Percentiles rank a stretch among this genome's conserved stretches.
These are phyloP conservation scores for Arthroderma uncinatum DNA, from an alignment of 2,329 filamentous ascomycete species.

Conservation along the genomic window DNA sequence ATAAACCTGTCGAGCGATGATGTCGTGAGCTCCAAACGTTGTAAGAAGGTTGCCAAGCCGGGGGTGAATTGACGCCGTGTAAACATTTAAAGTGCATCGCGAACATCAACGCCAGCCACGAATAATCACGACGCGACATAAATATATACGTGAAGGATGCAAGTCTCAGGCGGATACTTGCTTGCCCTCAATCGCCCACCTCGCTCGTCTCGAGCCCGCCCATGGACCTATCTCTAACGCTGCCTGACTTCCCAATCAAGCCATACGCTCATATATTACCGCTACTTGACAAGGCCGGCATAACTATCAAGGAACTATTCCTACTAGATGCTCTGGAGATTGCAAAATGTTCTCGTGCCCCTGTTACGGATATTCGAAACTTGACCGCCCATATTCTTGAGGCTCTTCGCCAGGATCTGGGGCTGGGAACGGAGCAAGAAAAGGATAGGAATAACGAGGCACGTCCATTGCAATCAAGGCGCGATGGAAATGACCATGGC, in stretches of 20 bases:
- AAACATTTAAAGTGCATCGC: neutral
- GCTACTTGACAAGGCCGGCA: slow-evolving; percentile 62
- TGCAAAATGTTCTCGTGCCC: slow-evolving; percentile 72
- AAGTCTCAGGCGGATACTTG: neutral
- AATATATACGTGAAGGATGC: slow-evolving; percentile 1
- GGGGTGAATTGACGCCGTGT: neutral
- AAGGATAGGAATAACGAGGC: slow-evolving; percentile 8
- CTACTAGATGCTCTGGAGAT: slow-evolving; percentile 72
- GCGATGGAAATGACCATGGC: neutral
- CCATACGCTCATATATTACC: slow-evolving; percentile 65
- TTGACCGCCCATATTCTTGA: slow-evolving; percentile 56
- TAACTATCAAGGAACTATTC: slow-evolving; percentile 75
- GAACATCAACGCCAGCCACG: no score
- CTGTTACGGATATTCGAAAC: slow-evolving; percentile 66
- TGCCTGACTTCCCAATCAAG: slow-evolving; percentile 65
- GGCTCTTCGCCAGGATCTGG: slow-evolving; percentile 55
- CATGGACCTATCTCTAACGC: slow-evolving; percentile 65
- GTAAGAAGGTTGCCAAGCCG: no score
- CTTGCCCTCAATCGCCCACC: neutral
- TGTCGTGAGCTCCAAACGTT: no score
- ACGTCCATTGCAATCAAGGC: neutral
- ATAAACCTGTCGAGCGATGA: no score
- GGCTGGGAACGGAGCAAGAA: slow-evolving; percentile 23
- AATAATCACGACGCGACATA: neutral
- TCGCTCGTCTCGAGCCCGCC: neutral